A percentile compares a stretch with the other conserved stretches of the same genome.
These are phyloP conservation scores for Rhodotorula sp. DNA, from an alignment of 1,284 basidiomycete species.

Conservation along the genomic window DNA sequence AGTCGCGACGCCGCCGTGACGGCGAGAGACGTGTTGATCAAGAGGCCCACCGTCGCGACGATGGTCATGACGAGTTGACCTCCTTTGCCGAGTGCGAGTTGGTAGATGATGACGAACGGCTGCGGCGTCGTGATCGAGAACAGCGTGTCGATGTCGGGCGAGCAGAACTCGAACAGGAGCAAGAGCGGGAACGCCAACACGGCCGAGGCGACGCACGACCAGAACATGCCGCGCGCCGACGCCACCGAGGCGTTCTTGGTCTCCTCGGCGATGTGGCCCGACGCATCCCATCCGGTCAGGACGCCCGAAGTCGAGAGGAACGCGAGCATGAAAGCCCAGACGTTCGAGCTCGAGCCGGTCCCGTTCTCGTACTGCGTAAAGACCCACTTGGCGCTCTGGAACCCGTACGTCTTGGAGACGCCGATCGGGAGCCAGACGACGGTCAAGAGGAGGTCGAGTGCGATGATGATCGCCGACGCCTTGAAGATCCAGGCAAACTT, in stretches of 20 bases:
- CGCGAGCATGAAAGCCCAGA: slow-evolving; percentile 56
- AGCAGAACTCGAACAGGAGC: slow-evolving; percentile 81
- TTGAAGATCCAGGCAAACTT: slow-evolving; percentile 72
- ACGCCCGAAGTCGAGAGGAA: slow-evolving; percentile 80
- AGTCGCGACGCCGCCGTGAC: slow-evolving; percentile 80
- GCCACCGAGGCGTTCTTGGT: slow-evolving; percentile 79
- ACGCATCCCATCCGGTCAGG: slow-evolving; percentile 74
- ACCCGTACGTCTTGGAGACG: slow-evolving; percentile 76
- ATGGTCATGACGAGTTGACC: slow-evolving; percentile 78
- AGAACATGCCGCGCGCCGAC: slow-evolving; percentile 74
- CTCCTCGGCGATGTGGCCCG: slow-evolving; percentile 81
- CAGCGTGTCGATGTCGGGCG: slow-evolving; percentile 68
- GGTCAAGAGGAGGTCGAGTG: slow-evolving; percentile 79
- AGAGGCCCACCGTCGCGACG: slow-evolving; percentile 71
- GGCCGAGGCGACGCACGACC: slow-evolving; percentile 70
- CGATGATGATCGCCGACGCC: slow-evolving; percentile 67
- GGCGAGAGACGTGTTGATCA: slow-evolving; percentile 76
- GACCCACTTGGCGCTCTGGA: slow-evolving; percentile 72
- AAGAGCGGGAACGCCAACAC: slow-evolving; percentile 61
- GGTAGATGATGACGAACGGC: slow-evolving; percentile 81
- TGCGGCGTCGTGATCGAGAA: slow-evolving; percentile 75
- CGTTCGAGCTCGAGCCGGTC: slow-evolving; percentile 68
- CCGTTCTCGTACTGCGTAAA: slow-evolving; percentile 82
- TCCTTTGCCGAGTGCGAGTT: slow-evolving; percentile 71
- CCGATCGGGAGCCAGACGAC: slow-evolving; percentile 85